Evolutionary conservation across 2,329 filamentous ascomycete species (phyloP).

Genomic region (Cercospora zeae-maydis): DNA sequence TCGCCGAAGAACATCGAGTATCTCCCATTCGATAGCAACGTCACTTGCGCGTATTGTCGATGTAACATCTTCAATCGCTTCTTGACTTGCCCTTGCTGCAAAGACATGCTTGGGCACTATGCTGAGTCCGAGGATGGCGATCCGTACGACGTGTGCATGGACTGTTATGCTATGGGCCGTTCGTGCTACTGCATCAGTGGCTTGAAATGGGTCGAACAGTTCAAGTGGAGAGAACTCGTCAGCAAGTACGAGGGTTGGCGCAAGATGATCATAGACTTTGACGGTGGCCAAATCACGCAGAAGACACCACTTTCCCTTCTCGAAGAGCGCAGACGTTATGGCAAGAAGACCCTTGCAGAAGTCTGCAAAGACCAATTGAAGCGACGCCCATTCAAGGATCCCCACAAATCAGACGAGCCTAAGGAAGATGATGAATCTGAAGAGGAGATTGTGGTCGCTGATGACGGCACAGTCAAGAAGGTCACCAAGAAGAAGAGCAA

Average conservation of each 20-base stretch:
- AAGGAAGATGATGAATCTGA: constrained; percentile 46
- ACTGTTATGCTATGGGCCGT: constrained; percentile 95
- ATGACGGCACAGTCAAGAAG: constrained; percentile 61
- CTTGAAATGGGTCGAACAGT: constrained; percentile 89
- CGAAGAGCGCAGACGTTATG: constrained; percentile 62
- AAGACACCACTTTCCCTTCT: constrained; percentile 67
- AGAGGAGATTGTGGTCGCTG: constrained; percentile 58
- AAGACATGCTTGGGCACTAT: constrained; percentile 61
- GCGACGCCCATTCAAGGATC: constrained; percentile 75
- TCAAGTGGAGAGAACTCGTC: constrained; percentile 74
- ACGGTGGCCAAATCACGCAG: constrained; percentile 59
- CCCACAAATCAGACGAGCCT: constrained; percentile 57
- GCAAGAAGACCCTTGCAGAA: constrained; percentile 79
- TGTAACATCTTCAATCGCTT: constrained; percentile 98
- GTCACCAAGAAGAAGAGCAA: constrained; percentile 58
- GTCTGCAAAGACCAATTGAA: constrained; percentile 90
- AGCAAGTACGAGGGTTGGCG: constrained; percentile 81
- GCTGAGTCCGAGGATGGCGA: constrained; percentile 61
- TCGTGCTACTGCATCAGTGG: constrained; percentile 86
- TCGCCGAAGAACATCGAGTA: constrained; percentile 66
- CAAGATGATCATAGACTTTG: constrained; percentile 68
- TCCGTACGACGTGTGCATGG: constrained; percentile 95
- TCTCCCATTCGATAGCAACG: constrained; percentile 79
- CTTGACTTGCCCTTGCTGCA: constrained; percentile 82
- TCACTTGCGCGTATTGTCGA: constrained; percentile 93